phyloP scores from a whole-genome alignment of 306 rosid genomes.

The Canavalia gladiata region DNA sequence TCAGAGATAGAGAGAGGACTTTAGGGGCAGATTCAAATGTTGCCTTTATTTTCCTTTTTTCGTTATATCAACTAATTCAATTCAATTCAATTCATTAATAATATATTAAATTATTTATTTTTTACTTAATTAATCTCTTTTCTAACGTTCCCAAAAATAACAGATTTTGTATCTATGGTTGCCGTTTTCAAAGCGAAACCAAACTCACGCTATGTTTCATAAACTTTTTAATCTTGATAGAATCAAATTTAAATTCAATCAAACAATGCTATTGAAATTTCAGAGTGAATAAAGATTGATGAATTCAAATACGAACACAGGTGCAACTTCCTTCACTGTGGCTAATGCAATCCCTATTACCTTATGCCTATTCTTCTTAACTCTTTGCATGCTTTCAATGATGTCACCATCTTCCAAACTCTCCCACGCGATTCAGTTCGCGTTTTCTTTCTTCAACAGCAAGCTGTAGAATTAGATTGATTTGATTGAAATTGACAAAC shows the following conservation, averaged over 20 bases:
- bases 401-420: slow-evolving; percentile 44
- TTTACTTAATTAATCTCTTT: too few relatives aligned
- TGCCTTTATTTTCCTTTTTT: neutral
- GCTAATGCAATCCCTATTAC: slow-evolving; percentile 3
- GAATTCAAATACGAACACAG: too few relatives aligned
- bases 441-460: neutral
- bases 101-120: too few relatives aligned
- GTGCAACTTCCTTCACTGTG: neutral
- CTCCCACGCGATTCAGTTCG: slow-evolving; percentile 16
- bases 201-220: too few relatives aligned
- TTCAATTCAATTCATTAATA: too few relatives aligned
- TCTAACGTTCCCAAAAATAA: too few relatives aligned
- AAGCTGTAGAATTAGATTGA: neutral
- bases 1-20: slow-evolving; percentile 39
- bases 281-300: too few relatives aligned
- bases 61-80: neutral
- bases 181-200: too few relatives aligned
- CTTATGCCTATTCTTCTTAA: slow-evolving; percentile 9
- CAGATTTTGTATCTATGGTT: too few relatives aligned
- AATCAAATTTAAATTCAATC: too few relatives aligned
- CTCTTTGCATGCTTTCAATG: slow-evolving; percentile 59
- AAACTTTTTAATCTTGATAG: too few relatives aligned
- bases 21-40: slow-evolving; percentile 51
- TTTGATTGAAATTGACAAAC: neutral
- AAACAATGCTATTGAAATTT: too few relatives aligned